Base-by-base conservation (phyloP, 1,139 yeast genomes). In the Taphrina pruni region DNA sequence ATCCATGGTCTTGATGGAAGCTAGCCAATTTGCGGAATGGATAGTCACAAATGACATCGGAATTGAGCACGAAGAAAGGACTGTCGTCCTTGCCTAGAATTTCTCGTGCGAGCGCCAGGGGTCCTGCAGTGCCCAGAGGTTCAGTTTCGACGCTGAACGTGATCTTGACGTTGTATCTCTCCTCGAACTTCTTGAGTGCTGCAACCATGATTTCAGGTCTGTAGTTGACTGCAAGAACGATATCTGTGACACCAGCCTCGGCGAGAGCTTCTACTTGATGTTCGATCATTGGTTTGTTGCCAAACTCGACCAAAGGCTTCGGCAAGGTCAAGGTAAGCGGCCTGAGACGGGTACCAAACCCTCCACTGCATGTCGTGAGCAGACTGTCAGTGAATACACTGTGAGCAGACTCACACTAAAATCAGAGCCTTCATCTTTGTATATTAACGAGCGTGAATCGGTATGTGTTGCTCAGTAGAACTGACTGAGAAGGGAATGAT, bases 121-220 rank as follows among this genome's bases (percentile, higher is more conserved):
- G 99, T 80, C 99, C 99, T 74, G 99, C 99, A 75, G 99, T 94
- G 74, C 98, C 99, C 80, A 95, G 86, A 72, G 99, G 99, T 84
- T 95, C 99, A 79, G 94, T 96, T 84, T 95, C 99, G 75, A 95
- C 98, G 68, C 97, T 91, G 84, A 95, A 95, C 71, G 98, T 92
- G 81, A 95, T 95, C 76, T 85, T 84, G 75, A 95, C 97, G 80
- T 97, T 97, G 81, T 90, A 94, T 81, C 88, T 92, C 79, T 88
- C 84, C 83, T 94, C 99, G 86, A 93, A 95, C 82, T 93, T 87
- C 70, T 93, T 86, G 79, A 95, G 86, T 73, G 98, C 89, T 73
- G 91, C 88, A 73, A 94, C 98, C 99, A 95, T 95, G 74, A 92
- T 97, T 83, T 95, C 99, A 72, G 99, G 99, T 81, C 97, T 89